phyloP scores from a whole-genome alignment of 23 red algal genomes.

The Agarophyton chilense region DNA sequence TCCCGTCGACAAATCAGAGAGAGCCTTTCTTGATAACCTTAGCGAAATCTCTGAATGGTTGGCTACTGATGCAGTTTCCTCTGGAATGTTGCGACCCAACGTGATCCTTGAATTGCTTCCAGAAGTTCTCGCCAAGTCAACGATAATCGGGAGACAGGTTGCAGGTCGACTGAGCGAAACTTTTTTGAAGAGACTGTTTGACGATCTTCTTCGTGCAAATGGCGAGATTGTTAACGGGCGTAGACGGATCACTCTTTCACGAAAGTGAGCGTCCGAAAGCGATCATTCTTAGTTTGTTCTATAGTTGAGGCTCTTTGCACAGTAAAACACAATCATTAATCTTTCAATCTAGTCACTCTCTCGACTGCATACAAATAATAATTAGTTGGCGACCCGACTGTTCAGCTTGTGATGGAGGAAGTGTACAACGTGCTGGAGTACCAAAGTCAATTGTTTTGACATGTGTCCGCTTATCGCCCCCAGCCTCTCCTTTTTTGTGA shows the following conservation, averaged over 20 bases:
- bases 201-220: conserved; percentile 45
- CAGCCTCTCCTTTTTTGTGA: not conserved
- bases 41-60: conserved; percentile 53
- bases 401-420: too few relatives aligned
- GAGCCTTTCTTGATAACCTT: conserved; percentile 43
- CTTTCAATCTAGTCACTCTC: too few relatives aligned
- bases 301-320: not conserved
- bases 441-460: too few relatives aligned
- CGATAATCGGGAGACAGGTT: conserved; percentile 43
- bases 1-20: conserved; percentile 53
- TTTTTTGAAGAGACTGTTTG: conserved; percentile 45
- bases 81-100: not conserved
- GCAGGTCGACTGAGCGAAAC: conserved; percentile 58
- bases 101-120: conserved; percentile 50
- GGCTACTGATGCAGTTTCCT: conserved; percentile 6
- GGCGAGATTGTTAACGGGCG: conserved; percentile 45
- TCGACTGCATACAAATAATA: too few relatives aligned
- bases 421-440: too few relatives aligned
- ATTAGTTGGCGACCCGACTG: too few relatives aligned
- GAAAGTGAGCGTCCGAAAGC: not conserved
- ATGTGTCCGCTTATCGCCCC: not conserved
- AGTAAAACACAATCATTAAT: not conserved
- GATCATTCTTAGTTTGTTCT: not conserved
- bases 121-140: conserved; percentile 36
- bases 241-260: conserved; percentile 18